Percentiles rank a stretch among this genome's conserved stretches.
These are phyloP conservation scores for Globisporangium ultimum DNA, from an alignment of 352 stramenopile species.

Conservation along the genomic window DNA sequence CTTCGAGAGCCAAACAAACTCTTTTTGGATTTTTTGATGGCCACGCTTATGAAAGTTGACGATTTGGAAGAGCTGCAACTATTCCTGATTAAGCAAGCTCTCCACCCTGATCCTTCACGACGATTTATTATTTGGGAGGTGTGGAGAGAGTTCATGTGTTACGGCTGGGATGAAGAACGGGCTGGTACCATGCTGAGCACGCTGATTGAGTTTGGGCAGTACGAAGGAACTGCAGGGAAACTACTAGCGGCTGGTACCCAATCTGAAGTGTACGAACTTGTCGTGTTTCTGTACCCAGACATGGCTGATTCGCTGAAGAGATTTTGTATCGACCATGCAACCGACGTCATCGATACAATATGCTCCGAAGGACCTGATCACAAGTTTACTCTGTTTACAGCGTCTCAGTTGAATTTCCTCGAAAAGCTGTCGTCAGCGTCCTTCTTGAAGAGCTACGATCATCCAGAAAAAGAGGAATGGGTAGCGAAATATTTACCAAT, in stretches of 20 bases:
- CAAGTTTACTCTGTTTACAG: conserved; percentile 29
- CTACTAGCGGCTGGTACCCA: conserved; percentile 28
- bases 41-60: conserved; percentile 20
- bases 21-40: conserved; percentile 44
- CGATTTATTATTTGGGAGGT: conserved; percentile 45
- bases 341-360: conserved; percentile 37
- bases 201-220: conserved; percentile 33
- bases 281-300: conserved; percentile 45
- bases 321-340: conserved; percentile 41
- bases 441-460: conserved; percentile 41
- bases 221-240: conserved; percentile 14
- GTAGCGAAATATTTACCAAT: conserved; percentile 56
- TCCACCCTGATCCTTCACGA: conserved; percentile 39
- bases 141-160: conserved; percentile 60
- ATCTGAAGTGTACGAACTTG: conserved; percentile 32
- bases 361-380: conserved; percentile 56
- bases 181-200: conserved; percentile 24
- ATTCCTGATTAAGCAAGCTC: conserved; percentile 44
- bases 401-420: conserved; percentile 42
- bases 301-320: conserved; percentile 35
- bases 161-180: conserved; percentile 37
- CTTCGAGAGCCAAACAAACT: conserved; percentile 13
- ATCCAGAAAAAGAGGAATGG: conserved; percentile 50
- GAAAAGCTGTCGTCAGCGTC: conserved; percentile 34
- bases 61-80: conserved; percentile 37